Evolutionary conservation across 1,284 basidiomycete genomes (phyloP).

Genomic region (Ustilago shanxiensis): DNA sequence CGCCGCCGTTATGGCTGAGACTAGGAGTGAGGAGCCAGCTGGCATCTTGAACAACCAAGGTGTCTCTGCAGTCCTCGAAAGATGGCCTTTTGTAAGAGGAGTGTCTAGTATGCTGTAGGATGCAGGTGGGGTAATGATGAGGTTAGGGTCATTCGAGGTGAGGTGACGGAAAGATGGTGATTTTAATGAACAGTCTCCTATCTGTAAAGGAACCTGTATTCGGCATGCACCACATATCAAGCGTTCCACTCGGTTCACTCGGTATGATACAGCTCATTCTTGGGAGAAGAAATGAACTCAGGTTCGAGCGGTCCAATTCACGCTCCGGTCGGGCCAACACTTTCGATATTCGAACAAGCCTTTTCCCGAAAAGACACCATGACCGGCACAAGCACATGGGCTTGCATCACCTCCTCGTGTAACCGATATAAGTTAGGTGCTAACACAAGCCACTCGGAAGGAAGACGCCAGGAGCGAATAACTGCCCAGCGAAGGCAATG

Average conservation of each 20-base stretch:
- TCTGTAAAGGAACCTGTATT: background rate
- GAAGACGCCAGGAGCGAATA: background rate
- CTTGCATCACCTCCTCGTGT: background rate
- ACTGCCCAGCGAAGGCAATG: too few species aligned
- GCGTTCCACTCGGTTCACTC: background rate
- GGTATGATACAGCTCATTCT: background rate
- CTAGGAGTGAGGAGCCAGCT: slow-evolving; percentile 6
- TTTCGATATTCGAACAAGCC: background rate
- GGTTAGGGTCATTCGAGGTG: background rate
- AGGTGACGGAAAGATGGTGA: slow-evolving; percentile 4
- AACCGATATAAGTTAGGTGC: background rate
- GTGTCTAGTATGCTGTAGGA: background rate
- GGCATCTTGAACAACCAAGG: slow-evolving; percentile 8
- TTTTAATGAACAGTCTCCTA: background rate
- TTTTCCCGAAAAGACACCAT: background rate
- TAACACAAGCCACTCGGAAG: background rate
- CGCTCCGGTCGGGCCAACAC: slow-evolving; percentile 25
- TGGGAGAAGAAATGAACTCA: background rate
- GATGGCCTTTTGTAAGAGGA: background rate
- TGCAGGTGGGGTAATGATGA: background rate
- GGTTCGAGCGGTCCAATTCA: slow-evolving; percentile 18
- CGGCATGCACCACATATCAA: background rate
- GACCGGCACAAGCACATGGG: background rate
- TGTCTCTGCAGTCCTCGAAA: background rate
- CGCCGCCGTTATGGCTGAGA: slow-evolving; percentile 1